Evolutionary conservation across 192 early-diverging fungal genomes (phyloP).

Genomic region (Coemansia guatemalensis): DNA sequence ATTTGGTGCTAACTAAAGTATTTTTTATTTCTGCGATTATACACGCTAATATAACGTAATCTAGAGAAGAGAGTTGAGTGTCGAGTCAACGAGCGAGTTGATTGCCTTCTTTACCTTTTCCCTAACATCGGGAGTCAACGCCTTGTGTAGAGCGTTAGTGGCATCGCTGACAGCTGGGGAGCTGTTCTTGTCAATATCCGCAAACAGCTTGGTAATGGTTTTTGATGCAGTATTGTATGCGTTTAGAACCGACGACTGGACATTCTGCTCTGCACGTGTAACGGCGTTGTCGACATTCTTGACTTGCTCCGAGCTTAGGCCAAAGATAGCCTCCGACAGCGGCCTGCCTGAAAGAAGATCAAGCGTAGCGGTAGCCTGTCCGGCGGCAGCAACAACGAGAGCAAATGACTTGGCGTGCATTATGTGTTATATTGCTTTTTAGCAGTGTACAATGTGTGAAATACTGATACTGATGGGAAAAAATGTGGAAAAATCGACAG

Average conservation of each 20-base stretch:
- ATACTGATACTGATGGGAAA: not conserved
- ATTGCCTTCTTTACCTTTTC: conserved; percentile 53
- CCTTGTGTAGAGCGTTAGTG: conserved; percentile 34
- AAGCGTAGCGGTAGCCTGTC: conserved; percentile 44
- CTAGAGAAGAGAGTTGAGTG: conserved; percentile 42
- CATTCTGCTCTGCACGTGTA: conserved; percentile 30
- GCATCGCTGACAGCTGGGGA: conserved; percentile 39
- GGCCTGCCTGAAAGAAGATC: conserved; percentile 46
- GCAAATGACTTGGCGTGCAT: conserved; percentile 38
- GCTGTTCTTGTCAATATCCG: conserved; percentile 45
- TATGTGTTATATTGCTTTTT: not conserved
- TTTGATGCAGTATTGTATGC: conserved; percentile 23
- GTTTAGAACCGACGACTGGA: conserved; percentile 14
- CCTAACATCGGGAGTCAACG: conserved; percentile 48
- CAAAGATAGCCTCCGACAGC: conserved; percentile 51
- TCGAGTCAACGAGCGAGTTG: conserved; percentile 39
- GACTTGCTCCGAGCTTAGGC: conserved; percentile 44
- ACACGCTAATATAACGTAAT: not conserved
- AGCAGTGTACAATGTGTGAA: not conserved
- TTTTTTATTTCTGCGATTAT: no score
- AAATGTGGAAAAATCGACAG: not conserved
- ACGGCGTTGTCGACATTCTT: conserved; percentile 47
- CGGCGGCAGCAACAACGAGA: conserved; percentile 24
- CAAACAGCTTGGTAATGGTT: conserved; percentile 29
- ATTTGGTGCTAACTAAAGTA: not conserved